Percentiles rank a stretch among this genome's conserved stretches.
Conservation (phyloP, 805 yeast genomes). For the Candida vaughaniae region DNA sequence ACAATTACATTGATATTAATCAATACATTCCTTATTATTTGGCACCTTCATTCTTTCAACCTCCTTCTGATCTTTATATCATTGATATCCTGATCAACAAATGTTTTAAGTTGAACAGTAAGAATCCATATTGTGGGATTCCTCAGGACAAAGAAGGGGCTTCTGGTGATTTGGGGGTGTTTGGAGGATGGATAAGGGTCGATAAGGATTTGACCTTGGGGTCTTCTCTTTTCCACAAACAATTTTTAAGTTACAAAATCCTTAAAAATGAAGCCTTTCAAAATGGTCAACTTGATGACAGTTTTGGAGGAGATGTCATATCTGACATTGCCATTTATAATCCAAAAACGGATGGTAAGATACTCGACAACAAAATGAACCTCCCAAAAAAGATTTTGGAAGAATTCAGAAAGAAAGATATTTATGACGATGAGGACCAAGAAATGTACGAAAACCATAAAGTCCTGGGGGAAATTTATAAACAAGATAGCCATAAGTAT, state of each 20-base stretch:
- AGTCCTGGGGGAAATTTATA: constrained; percentile 13
- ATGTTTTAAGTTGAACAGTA: constrained; percentile 24
- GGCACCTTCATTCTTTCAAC: constrained; percentile 43
- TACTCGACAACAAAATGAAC: constrained; percentile 36
- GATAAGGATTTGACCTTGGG: constrained; percentile 50
- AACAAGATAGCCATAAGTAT: constrained; percentile 11
- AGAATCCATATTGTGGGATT: constrained; percentile 23
- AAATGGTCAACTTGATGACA: constrained; percentile 7
- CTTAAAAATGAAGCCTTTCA: constrained; percentile 20
- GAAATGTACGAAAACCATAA: constrained; percentile 8
- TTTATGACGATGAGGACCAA: constrained; percentile 29
- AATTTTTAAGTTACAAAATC: constrained; percentile 37
- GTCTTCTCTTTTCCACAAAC: constrained; percentile 40
- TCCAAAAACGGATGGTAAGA: constrained; percentile 27
- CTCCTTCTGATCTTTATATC: constrained; percentile 35
- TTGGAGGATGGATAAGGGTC: constrained; percentile 41
- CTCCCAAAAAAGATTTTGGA: constrained; percentile 29
- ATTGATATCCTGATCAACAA: constrained; percentile 41
- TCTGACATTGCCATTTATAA: constrained; percentile 40
- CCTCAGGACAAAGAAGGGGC: constrained; percentile 23
- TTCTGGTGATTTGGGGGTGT: constrained; percentile 21
- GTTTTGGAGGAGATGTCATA: constrained; percentile 29
- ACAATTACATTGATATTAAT: constrained; percentile 27
- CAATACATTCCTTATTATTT: constrained; percentile 26
- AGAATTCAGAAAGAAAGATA: constrained; percentile 24